Evolutionary conservation across 768 basidiomycete genomes (phyloP).

Genomic region (Mycena vulgaris): DNA sequence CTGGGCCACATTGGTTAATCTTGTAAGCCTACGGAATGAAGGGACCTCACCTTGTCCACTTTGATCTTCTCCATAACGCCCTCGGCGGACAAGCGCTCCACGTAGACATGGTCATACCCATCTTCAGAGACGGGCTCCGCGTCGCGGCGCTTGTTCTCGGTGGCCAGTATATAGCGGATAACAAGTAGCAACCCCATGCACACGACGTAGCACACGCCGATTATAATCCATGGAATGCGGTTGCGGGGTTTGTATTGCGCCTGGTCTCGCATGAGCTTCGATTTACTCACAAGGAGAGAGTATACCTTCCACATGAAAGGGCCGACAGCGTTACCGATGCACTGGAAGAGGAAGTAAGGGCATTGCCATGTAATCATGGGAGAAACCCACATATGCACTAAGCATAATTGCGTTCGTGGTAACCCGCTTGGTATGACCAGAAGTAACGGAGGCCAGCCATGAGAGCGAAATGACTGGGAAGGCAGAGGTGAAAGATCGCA

Average conservation of each 20-base stretch:
- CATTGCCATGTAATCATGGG: not conserved
- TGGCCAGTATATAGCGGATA: constrained; percentile 69
- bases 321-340: constrained; percentile 80
- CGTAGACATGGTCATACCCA: constrained; percentile 73
- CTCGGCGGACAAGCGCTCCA: constrained; percentile 63
- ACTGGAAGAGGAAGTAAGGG: constrained; percentile 38
- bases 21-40: constrained; percentile 57
- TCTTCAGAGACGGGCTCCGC: constrained; percentile 64
- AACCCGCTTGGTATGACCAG: constrained; percentile 82
- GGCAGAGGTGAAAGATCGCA: too few relatives aligned
- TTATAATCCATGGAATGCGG: constrained; percentile 81
- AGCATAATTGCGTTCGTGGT: constrained; percentile 83
- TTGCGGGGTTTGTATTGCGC: constrained; percentile 58
- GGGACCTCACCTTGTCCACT: constrained; percentile 80
- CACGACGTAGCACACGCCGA: constrained; percentile 68
- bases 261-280: not conserved
- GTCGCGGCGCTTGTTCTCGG: constrained; percentile 76
- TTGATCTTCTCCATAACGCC: constrained; percentile 67
- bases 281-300: too few relatives aligned
- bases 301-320: constrained; percentile 81
- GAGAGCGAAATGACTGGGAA: constrained; percentile 62
- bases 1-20: constrained; percentile 19
- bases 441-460: constrained; percentile 77
- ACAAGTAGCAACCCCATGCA: constrained; percentile 69
- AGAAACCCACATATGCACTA: constrained; percentile 64